These are phyloP conservation scores for Nothophoma quercina DNA, from an alignment of 2,329 filamentous ascomycete species.

Conservation along the genomic window DNA sequence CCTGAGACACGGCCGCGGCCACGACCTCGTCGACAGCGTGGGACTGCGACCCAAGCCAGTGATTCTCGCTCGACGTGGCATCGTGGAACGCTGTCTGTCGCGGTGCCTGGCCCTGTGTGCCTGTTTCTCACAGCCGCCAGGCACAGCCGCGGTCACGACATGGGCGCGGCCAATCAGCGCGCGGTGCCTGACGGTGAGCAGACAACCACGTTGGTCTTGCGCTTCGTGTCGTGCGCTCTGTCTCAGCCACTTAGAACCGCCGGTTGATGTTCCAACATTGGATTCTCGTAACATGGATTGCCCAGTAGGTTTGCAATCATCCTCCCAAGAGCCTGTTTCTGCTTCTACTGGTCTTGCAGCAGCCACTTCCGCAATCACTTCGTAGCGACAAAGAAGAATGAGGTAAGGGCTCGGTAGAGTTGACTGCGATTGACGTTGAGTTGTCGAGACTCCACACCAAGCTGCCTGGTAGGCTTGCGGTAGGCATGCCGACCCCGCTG, in stretches of 20 bases:
- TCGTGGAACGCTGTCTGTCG: slow-evolving; percentile 17
- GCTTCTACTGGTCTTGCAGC: slow-evolving; percentile 6
- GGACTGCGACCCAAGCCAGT: slow-evolving; percentile 14
- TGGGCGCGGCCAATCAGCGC: slow-evolving; percentile 3
- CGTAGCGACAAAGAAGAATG: neutral
- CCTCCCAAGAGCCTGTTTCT: neutral
- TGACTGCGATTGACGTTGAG: slow-evolving; percentile 10
- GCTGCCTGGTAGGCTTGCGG: slow-evolving; percentile 10
- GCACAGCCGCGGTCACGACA: slow-evolving; percentile 17
- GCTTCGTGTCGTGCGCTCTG: slow-evolving; percentile 9
- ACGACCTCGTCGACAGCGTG: slow-evolving; percentile 8
- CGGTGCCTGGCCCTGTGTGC: slow-evolving; percentile 9
- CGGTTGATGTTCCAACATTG: slow-evolving; percentile 3
- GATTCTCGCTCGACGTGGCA: slow-evolving; percentile 19
- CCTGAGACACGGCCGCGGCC: slow-evolving; percentile 14
- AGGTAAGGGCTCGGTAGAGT: slow-evolving; percentile 8
- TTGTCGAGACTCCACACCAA: slow-evolving; percentile 6
- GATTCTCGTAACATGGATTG: neutral
- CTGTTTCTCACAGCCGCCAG: slow-evolving; percentile 1
- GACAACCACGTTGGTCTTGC: slow-evolving; percentile 15
- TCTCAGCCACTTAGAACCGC: slow-evolving; percentile 15
- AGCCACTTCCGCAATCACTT: slow-evolving; percentile 3
- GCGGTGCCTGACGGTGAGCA: slow-evolving; percentile 15
- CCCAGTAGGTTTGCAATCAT: neutral
- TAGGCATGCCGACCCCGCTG: slow-evolving; percentile 12